Base-by-base conservation (phyloP, 176 grass and related monocot genomes). In the Zea luxurians region DNA sequence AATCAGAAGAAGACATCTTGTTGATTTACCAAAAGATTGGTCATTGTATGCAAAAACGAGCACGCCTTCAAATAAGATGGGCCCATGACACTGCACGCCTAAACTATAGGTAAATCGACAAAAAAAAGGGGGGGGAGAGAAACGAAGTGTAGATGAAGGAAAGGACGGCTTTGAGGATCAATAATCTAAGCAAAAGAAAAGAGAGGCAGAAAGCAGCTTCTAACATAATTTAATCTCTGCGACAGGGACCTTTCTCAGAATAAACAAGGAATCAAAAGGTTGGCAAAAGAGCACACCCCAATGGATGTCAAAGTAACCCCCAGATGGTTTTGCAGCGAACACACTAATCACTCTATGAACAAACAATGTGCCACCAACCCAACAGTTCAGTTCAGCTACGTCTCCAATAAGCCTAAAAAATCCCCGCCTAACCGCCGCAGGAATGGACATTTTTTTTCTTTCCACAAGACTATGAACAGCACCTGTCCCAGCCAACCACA, bases 331-430 rank as follows among this genome's bases (percentile, higher is more conserved):
- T 38, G 48, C 42, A 79, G 68, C 48, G 77, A 54, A 78, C 76
- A 70, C 36, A 68, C 77, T 79, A 74, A 84, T 69, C 49, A 74
- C 52, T 55, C 45, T 53, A 71, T 35, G 49, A 46, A 64, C 61
- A 87, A 87, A 80, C 27, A 86, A 64, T 18, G 70, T 4, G 27
- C 70, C 50, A 77, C 71, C 82, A 77, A 72, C 77, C 73, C 77
- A 81, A 69, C 4, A 85, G 66, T 89, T 78, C 35, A 85, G 66
- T 89, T 82, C 70, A 27, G 55, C 62, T 45, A 76, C 49, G 42
- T 87, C 42, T 80, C 10, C 63, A 27, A 27, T 15, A 16, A n/a
- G 34, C 61, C 64, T 73, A 82, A 58, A 77, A 70, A 72, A 83
- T 55, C 4, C 27, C 36, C 66, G 5, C 72, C 42, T 67, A 82